Percentiles rank a stretch among this genome's conserved stretches.
Evolutionary conservation across 108 stramenopile genomes (phyloP).

Genomic region (Cylindrotheca closterium): DNA sequence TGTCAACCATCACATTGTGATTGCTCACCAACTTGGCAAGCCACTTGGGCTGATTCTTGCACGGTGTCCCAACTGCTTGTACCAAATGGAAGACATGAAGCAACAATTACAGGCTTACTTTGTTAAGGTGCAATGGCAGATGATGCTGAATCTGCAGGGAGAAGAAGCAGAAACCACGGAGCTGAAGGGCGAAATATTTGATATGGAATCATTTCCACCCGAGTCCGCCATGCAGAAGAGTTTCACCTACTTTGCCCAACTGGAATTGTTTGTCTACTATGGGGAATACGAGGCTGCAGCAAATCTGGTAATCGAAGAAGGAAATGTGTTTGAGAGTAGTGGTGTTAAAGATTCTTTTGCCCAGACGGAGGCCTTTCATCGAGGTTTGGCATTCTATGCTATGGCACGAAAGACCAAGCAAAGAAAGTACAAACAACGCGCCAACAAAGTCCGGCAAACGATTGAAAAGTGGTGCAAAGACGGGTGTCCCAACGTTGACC

Average conservation of each 20-base stretch:
- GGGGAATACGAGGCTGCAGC: neutral
- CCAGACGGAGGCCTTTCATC: slow-evolving; percentile 4
- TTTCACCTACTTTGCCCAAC: neutral
- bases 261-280: slow-evolving; percentile 1
- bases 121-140: neutral
- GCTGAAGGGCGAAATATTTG: slow-evolving; percentile 1
- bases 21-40: neutral
- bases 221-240: neutral
- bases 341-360: neutral
- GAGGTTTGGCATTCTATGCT: slow-evolving; percentile 16
- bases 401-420: slow-evolving; percentile 8
- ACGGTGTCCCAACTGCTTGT: neutral
- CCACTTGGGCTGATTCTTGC: neutral
- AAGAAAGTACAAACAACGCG: slow-evolving; percentile 7
- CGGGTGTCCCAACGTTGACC: slow-evolving; percentile 24
- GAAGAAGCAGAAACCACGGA: neutral
- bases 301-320: neutral
- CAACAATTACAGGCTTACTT: slow-evolving; percentile 1
- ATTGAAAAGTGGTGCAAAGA: slow-evolving; percentile 17
- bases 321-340: neutral
- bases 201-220: neutral
- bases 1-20: neutral
- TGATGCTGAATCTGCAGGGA: slow-evolving; percentile 7
- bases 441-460: neutral
- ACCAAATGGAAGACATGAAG: slow-evolving; percentile 22